These are phyloP conservation scores for Theileria equi DNA, from an alignment of 169 alveolate species.

Conservation along the genomic window DNA sequence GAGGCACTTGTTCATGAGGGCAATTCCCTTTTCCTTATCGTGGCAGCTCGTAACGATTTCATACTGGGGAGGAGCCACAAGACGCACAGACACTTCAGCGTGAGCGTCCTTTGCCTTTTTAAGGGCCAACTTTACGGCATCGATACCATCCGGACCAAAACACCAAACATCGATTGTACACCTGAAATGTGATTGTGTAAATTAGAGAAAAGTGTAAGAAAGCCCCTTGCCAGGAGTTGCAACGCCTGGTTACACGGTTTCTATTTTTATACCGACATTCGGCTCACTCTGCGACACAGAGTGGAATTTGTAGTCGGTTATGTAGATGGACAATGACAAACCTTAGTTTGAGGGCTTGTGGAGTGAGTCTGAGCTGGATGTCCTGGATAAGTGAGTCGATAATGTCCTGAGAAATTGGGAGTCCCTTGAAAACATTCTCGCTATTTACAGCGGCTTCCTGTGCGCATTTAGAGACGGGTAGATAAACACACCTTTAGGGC, in stretches of 20 bases:
- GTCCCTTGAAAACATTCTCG: conserved; percentile 84
- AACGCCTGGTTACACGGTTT: conserved; percentile 58
- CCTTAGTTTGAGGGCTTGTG: conserved; percentile 88
- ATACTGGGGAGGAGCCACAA: conserved; percentile 91
- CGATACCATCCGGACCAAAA: conserved; percentile 93
- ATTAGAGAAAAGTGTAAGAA: conserved; percentile 21
- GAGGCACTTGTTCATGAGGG: conserved; percentile 58
- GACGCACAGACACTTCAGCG: conserved; percentile 76
- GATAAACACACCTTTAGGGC: conserved; percentile 84
- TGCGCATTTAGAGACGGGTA: not conserved
- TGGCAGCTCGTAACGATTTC: conserved; percentile 85
- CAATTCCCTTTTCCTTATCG: conserved; percentile 84
- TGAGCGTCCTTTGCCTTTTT: conserved; percentile 70
- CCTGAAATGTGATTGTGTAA: conserved; percentile 38
- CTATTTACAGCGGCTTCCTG: conserved; percentile 88
- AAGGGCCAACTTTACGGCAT: conserved; percentile 94
- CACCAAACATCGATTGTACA: conserved; percentile 94
- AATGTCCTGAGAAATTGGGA: conserved; percentile 81
- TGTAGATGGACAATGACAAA: conserved; percentile 3
- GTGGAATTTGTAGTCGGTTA: conserved; percentile 58
- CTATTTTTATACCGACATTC: conserved; percentile 55
- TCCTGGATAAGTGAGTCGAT: conserved; percentile 83
- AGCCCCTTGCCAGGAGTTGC: conserved; percentile 53
- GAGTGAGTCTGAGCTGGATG: conserved; percentile 83
- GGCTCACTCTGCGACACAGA: conserved; percentile 47